Percentiles rank a stretch among this genome's conserved stretches.
These are phyloP conservation scores for Fusarium sororula DNA, from an alignment of 2,329 filamentous ascomycete species.

Conservation along the genomic window DNA sequence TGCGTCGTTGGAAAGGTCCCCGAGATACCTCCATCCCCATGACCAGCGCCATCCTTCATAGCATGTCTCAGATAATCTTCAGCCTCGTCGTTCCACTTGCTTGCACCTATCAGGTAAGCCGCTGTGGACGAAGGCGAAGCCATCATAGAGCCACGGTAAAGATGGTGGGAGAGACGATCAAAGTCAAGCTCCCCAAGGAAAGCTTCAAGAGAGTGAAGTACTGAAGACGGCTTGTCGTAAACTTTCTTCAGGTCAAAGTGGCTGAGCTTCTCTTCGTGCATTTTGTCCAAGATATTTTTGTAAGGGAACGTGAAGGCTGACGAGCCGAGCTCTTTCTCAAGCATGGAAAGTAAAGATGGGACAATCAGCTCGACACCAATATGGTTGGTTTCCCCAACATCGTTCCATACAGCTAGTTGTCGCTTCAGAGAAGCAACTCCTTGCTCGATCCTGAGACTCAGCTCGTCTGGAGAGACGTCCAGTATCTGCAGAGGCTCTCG, in stretches of 20 bases:
- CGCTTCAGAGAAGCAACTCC: background rate
- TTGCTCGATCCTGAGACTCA: background rate
- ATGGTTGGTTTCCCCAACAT: background rate
- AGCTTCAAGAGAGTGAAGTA: background rate
- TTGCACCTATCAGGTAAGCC: background rate
- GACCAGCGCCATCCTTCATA: background rate
- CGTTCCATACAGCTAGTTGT: background rate
- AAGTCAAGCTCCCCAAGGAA: background rate
- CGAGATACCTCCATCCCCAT: background rate
- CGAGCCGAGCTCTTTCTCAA: background rate
- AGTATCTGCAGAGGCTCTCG: background rate
- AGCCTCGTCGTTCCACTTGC: background rate
- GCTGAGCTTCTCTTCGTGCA: background rate
- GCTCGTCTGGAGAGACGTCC: background rate
- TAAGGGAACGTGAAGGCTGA: background rate
- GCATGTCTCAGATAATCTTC: background rate
- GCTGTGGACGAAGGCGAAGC: background rate
- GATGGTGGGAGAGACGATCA: background rate
- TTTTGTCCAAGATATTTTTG: accelerated
- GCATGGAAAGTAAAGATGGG: background rate
- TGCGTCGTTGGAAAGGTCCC: background rate
- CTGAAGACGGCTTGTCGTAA: background rate
- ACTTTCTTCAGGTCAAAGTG: background rate
- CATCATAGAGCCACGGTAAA: background rate
- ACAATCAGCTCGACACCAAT: slow-evolving; percentile 1